Evolutionary conservation across 139 green algal species (phyloP).

Genomic region (Closterium sp.): DNA sequence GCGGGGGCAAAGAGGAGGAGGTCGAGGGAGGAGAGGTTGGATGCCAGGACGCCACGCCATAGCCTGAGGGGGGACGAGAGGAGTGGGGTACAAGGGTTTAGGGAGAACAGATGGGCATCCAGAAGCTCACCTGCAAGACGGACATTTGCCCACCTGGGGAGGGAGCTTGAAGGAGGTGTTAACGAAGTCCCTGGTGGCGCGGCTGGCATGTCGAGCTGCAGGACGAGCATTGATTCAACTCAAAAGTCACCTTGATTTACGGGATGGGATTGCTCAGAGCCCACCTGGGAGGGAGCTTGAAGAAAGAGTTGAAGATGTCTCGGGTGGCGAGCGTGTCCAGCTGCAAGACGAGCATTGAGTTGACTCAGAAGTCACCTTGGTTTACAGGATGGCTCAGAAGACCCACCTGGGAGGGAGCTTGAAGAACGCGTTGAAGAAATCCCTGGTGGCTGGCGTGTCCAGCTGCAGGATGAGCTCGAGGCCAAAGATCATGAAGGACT

Average conservation of each 20-base stretch:
- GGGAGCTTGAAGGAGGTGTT: slow-evolving; percentile 53
- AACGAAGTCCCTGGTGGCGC: slow-evolving; percentile 89
- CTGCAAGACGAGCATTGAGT: neutral
- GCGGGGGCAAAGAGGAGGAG: too few species aligned
- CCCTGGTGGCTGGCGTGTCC: slow-evolving; percentile 68
- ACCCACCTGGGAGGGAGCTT: slow-evolving; percentile 67
- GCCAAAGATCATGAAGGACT: slow-evolving; percentile 55
- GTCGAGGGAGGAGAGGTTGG: too few species aligned
- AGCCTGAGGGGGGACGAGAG: too few species aligned
- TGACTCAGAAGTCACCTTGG: too few species aligned
- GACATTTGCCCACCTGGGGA: neutral
- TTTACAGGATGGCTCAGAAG: neutral
- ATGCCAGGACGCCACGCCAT: too few species aligned
- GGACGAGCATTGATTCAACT: neutral
- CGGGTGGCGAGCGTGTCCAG: slow-evolving; percentile 69
- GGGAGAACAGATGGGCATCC: neutral
- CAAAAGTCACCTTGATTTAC: too few species aligned
- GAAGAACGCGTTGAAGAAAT: slow-evolving; percentile 98
- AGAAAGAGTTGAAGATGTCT: slow-evolving; percentile 83
- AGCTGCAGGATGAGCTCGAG: slow-evolving; percentile 58
- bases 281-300: neutral
- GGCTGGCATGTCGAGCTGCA: slow-evolving; percentile 30
- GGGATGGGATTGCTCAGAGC: neutral
- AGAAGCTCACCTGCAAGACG: neutral
- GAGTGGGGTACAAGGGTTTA: neutral